A percentile compares a stretch with the other conserved stretches of the same genome.
Conservation (phyloP, 352 stramenopile species). For the Globisporangium yorkense region DNA sequence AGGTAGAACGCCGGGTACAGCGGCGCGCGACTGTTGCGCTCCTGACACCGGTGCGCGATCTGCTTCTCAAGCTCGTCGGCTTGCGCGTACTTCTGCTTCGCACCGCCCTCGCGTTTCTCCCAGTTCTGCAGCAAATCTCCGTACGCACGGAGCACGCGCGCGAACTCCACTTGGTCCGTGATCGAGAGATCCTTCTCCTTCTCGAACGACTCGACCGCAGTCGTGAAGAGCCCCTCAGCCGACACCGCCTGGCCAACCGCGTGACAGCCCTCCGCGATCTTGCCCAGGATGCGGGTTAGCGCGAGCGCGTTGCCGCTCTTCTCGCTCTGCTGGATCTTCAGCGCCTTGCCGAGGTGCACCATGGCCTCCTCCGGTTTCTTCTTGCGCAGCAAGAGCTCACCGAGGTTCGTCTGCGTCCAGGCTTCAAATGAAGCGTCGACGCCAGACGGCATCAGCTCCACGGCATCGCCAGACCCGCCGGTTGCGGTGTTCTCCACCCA, state of each 20-base stretch:
- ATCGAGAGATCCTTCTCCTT: slow-evolving; percentile 44
- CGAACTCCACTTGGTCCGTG: slow-evolving; percentile 63
- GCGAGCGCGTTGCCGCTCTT: slow-evolving; percentile 45
- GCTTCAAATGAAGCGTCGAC: slow-evolving; percentile 56
- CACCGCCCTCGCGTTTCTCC: slow-evolving; percentile 47
- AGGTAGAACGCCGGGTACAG: slow-evolving; percentile 53
- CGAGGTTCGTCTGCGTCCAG: slow-evolving; percentile 66
- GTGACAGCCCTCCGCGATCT: slow-evolving; percentile 66
- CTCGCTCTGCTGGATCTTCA: slow-evolving; percentile 49
- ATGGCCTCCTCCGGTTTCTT: slow-evolving; percentile 62
- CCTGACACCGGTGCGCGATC: slow-evolving; percentile 22
- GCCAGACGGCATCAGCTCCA: slow-evolving; percentile 42
- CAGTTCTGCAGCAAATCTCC: slow-evolving; percentile 44
- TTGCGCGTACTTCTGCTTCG: slow-evolving; percentile 33
- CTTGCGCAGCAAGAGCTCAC: slow-evolving; percentile 51
- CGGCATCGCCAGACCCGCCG: slow-evolving; percentile 21
- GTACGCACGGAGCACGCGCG: slow-evolving; percentile 52
- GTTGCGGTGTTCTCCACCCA: slow-evolving; percentile 44
- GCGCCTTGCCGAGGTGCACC: slow-evolving; percentile 60
- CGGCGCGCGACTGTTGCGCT: slow-evolving; percentile 20
- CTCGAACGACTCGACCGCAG: slow-evolving; percentile 61
- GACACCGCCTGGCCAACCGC: slow-evolving; percentile 58
- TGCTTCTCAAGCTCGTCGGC: slow-evolving; percentile 32
- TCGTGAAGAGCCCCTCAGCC: slow-evolving; percentile 65
- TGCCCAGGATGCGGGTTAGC: slow-evolving; percentile 55